Evolutionary conservation across 495 filamentous ascomycete genomes (phyloP), one percentile per base, ranked within the genome.

Genomic region (Penicillium tannophilum): DNA sequence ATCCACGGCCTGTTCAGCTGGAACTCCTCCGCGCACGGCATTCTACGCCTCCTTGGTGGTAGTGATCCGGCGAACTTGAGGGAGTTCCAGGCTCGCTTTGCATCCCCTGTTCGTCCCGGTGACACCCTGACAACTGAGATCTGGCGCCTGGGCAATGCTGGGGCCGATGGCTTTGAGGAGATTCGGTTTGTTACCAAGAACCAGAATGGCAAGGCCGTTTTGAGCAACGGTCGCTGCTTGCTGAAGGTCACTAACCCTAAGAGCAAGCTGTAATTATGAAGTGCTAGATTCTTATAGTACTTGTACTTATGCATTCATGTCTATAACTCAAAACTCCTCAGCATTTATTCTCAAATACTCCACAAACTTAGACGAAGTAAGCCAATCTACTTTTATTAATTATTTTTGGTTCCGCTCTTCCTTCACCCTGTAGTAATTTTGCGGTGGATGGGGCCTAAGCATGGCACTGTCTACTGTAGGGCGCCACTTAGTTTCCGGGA

Each of bases 81-180:
- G 71, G 89, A 91, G 72, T 95, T 91, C 77, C 90, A 94, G 78
- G 91, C 92, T 20, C 79, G 92, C 7, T 97, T 96, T 71, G 91
- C 91, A 9, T 86, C 83, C 45, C 91, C 92, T 3, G 92, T 96
- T 8, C 84, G 83, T 63, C 89, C 90, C 0, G 90, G 89, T 5
- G 79, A 81, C 57, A 80, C 73, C 66, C 72, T 82, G 5, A 74
- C 69, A 17, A 80, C 77, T 1, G 75, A 81, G 63, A 76, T 79
- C 23, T 83, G 80, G 80, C 68, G 74, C 12, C 79, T 66, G 53
- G 80, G 92, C 1, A 75, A 87, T 66, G 70, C 75, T 55, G 61
- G 67, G 30, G 24, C 63, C 2, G 85, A 86, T 63, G 91, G 86
- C 17, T 92, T 82, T 73, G 90, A 95, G 74, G 91, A 96, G 71